Conservation (phyloP, 768 basidiomycete genomes). For the Dacryopinax spathularia region DNA sequence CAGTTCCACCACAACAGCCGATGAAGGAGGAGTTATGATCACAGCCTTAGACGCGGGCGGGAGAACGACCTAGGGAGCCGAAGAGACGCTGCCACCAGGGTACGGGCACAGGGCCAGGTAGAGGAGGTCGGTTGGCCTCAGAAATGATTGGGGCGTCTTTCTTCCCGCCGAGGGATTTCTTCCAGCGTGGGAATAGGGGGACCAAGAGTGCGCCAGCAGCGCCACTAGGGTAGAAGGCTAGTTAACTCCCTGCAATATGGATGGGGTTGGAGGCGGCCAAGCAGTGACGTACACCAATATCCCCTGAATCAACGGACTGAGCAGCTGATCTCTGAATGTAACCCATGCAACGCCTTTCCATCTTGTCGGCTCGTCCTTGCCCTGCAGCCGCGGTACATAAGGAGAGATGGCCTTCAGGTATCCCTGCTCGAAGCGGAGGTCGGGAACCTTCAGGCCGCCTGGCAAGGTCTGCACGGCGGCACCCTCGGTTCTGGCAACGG, state of each 20-base stretch:
- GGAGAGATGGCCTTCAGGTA: conserved; percentile 30
- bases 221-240: conserved; percentile 29
- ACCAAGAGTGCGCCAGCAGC: conserved; percentile 16
- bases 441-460: conserved; percentile 35
- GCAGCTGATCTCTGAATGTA: conserved; percentile 52
- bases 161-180: background rate
- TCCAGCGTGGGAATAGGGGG: background rate
- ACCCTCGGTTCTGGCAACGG: background rate
- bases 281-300: conserved; percentile 26
- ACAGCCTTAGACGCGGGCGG: background rate
- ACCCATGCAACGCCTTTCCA: conserved; percentile 50
- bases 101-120: background rate
- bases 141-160: background rate
- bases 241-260: conserved; percentile 34
- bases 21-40: background rate
- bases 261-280: conserved; percentile 20
- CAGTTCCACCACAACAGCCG: background rate
- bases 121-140: background rate
- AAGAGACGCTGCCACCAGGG: background rate
- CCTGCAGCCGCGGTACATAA: conserved; percentile 18
- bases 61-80: background rate
- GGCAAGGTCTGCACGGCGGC: conserved; percentile 1
- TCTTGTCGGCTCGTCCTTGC: conserved; percentile 31
- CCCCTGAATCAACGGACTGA: conserved; percentile 55
- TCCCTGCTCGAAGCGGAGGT: conserved; percentile 61